Evolutionary conservation across 2,329 filamentous ascomycete genomes (phyloP).

Genomic region (Diaporthe aspalathi): DNA sequence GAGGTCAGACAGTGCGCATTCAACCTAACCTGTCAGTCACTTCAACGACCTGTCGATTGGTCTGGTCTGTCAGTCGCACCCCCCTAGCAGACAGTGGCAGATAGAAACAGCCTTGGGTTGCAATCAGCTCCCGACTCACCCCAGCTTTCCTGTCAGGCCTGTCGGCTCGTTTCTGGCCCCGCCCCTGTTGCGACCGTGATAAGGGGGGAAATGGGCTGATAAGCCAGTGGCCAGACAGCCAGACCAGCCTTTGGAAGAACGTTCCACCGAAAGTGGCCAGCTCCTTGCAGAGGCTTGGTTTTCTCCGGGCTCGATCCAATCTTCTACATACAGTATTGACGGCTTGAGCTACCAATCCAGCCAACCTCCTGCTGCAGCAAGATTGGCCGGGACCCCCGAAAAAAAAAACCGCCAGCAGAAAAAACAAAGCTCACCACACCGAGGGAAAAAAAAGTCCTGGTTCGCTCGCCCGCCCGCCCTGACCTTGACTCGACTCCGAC

Average conservation of each 20-base stretch:
- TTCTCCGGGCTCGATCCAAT: slow-evolving; percentile 26
- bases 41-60: neutral
- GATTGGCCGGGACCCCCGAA: slow-evolving; percentile 22
- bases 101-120: slow-evolving; percentile 22
- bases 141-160: slow-evolving; percentile 23
- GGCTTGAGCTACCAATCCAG: slow-evolving; percentile 26
- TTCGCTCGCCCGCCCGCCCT: slow-evolving; percentile 15
- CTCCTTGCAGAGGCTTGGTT: slow-evolving; percentile 25
- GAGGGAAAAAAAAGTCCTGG: slow-evolving; percentile 19
- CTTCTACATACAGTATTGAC: slow-evolving; percentile 18
- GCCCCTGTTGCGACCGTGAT: slow-evolving; percentile 20
- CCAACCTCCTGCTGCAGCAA: slow-evolving; percentile 13
- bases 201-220: slow-evolving; percentile 8
- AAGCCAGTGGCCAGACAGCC: neutral
- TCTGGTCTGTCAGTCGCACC: slow-evolving; percentile 2
- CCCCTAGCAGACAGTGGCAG: neutral
- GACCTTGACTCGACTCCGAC: slow-evolving; percentile 33
- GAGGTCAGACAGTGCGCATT: slow-evolving; percentile 27
- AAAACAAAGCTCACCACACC: slow-evolving; percentile 24
- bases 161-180: slow-evolving; percentile 5
- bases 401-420: neutral
- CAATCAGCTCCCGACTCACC: slow-evolving; percentile 5
- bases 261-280: slow-evolving; percentile 24
- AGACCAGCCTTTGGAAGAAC: slow-evolving; percentile 25
- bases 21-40: neutral